phyloP scores from a whole-genome alignment of 2,329 filamentous ascomycete genomes.

The Sphaceloma murrayae region DNA sequence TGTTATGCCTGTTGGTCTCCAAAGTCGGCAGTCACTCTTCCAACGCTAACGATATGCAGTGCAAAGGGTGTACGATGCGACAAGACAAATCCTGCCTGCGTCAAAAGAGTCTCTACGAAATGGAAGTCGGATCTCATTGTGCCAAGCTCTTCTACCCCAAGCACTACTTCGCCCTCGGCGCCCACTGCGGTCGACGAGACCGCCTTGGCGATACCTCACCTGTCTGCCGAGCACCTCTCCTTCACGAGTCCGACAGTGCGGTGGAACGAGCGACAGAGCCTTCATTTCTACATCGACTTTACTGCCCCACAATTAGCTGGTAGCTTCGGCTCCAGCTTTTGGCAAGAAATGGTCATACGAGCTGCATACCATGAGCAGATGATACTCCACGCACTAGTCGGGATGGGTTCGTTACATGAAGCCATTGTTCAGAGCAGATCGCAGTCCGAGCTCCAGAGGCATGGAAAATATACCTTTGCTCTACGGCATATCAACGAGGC shows the following conservation, averaged over 20 bases:
- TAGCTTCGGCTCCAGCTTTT: constrained; percentile 6
- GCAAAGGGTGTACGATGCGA: constrained; percentile 6
- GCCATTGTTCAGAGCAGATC: constrained; percentile 2
- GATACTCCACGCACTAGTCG: constrained; percentile 1
- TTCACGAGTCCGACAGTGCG: constrained; percentile 6
- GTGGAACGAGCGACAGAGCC: constrained; percentile 1
- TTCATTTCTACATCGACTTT: constrained; percentile 4
- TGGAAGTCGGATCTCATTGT: constrained; percentile 2
- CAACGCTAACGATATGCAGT: not conserved
- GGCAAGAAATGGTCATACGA: constrained; percentile 12
- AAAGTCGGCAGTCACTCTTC: not conserved
- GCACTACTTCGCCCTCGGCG: too few species aligned
- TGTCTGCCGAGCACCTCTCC: not conserved
- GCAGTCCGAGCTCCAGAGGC: not conserved
- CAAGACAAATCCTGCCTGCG: not conserved
- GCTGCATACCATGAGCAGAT: constrained; percentile 1
- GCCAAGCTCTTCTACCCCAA: not conserved
- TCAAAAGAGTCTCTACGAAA: not conserved
- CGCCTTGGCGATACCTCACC: not conserved
- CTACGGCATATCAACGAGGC: constrained; percentile 7
- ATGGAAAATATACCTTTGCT: constrained; percentile 4
- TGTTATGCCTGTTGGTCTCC: constrained; percentile 4
- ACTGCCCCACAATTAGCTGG: constrained; percentile 6
- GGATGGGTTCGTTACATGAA: constrained; percentile 1
- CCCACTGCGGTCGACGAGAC: not conserved